phyloP scores from a whole-genome alignment of 2,329 filamentous ascomycete genomes.

The Penicillium sp. region DNA sequence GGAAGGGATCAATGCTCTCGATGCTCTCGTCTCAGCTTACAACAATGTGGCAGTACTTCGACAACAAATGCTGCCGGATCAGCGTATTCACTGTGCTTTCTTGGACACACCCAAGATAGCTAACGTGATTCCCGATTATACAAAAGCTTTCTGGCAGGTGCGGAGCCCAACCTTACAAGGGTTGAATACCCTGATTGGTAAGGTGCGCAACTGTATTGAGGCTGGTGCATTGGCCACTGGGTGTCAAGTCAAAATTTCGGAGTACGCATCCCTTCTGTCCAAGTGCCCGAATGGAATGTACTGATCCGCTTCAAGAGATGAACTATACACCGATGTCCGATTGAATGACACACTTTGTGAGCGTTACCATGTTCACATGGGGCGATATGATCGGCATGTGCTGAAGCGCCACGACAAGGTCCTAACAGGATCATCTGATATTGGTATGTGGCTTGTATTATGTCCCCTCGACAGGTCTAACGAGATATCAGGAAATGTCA shows the following conservation, averaged over 20 bases:
- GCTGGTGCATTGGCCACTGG: slow-evolving; percentile 38
- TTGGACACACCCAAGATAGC: slow-evolving; percentile 52
- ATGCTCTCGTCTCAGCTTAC: slow-evolving; percentile 52
- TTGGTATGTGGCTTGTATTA: slow-evolving; percentile 28
- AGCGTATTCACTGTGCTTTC: slow-evolving; percentile 55
- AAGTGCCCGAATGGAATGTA: neutral
- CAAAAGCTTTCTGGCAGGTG: slow-evolving; percentile 46
- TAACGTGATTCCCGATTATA: slow-evolving; percentile 55
- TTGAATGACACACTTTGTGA: slow-evolving; percentile 47
- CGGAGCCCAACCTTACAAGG: slow-evolving; percentile 45
- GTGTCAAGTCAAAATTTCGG: slow-evolving; percentile 31
- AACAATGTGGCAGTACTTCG: slow-evolving; percentile 50
- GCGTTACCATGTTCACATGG: slow-evolving; percentile 47
- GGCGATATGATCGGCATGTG: slow-evolving; percentile 37
- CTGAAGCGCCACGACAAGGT: slow-evolving; percentile 38
- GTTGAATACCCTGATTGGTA: slow-evolving; percentile 32
- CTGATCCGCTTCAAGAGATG: slow-evolving; percentile 16
- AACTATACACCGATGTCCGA: slow-evolving; percentile 46
- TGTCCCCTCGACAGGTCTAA: neutral
- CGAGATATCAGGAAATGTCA: slow-evolving; percentile 45
- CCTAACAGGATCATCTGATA: slow-evolving; percentile 47
- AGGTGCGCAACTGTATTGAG: slow-evolving; percentile 35
- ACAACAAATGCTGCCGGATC: slow-evolving; percentile 54
- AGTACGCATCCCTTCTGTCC: slow-evolving; percentile 21
- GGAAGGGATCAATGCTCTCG: slow-evolving; percentile 58